phyloP scores from a whole-genome alignment of 306 rosid species.

The Delonix regia region DNA sequence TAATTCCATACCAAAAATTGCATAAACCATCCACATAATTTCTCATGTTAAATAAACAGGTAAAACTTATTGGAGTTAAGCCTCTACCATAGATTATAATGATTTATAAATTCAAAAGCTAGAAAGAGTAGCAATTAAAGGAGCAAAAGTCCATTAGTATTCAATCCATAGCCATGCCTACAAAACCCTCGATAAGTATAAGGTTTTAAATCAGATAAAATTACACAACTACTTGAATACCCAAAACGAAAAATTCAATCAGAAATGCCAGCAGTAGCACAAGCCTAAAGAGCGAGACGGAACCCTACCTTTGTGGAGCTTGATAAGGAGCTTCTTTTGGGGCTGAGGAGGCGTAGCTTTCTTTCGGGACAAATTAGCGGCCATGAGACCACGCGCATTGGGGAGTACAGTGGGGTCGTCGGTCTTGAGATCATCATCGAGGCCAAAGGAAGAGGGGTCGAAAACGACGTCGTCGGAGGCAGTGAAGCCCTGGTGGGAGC shows the following conservation, averaged over 20 bases:
- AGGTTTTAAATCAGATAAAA: not conserved
- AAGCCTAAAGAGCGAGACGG: not conserved
- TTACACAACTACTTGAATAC: not conserved
- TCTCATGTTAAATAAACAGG: not conserved
- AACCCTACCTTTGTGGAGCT: conserved; percentile 15
- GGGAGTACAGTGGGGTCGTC: conserved; percentile 44
- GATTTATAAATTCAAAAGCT: not conserved
- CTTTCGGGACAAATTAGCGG: conserved; percentile 85
- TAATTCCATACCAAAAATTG: not conserved
- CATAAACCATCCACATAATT: not conserved
- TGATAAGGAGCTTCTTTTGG: conserved; percentile 14
- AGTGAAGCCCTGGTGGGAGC: conserved; percentile 27
- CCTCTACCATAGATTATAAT: not conserved
- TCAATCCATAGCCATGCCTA: not conserved
- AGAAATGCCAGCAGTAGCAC: not conserved
- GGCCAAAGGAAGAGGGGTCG: conserved; percentile 55
- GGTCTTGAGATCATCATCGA: conserved; percentile 73
- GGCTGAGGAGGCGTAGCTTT: conserved; percentile 70
- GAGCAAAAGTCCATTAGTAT: not conserved
- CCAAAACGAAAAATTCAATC: not conserved
- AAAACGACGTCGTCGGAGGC: conserved; percentile 33
- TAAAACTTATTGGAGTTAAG: not conserved
- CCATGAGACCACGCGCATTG: conserved; percentile 48
- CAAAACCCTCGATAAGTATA: conserved; percentile 7
- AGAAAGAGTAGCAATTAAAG: not conserved